Percentiles rank a stretch among this genome's conserved stretches.
phyloP scores from a whole-genome alignment of 352 stramenopile species.

The Phytophthora tentaculata region DNA sequence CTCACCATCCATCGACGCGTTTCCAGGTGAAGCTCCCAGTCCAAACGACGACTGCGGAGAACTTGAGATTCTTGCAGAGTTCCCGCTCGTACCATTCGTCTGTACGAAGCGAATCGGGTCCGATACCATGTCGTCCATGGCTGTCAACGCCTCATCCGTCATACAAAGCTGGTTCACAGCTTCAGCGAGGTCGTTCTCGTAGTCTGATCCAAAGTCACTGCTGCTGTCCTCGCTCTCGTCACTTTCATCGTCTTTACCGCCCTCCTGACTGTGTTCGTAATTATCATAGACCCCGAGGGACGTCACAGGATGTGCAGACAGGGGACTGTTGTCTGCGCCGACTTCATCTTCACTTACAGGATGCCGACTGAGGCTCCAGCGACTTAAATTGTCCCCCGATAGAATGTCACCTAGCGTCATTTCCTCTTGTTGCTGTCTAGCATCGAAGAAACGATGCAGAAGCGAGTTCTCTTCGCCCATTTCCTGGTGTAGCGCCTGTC shows the following conservation, averaged over 20 bases:
- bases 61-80: slow-evolving; percentile 45
- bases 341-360: slow-evolving; percentile 15
- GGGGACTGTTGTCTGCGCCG: slow-evolving; percentile 5
- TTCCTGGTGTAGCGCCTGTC: slow-evolving; percentile 59
- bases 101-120: slow-evolving; percentile 56
- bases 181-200: slow-evolving; percentile 74
- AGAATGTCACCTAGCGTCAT: slow-evolving; percentile 23
- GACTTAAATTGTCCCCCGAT: slow-evolving; percentile 28
- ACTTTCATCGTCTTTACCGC: slow-evolving; percentile 16
- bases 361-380: slow-evolving; percentile 20
- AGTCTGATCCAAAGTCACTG: slow-evolving; percentile 67
- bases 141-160: slow-evolving; percentile 59
- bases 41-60: slow-evolving; percentile 77
- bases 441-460: slow-evolving; percentile 58
- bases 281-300: slow-evolving; percentile 16
- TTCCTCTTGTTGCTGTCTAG: slow-evolving; percentile 12
- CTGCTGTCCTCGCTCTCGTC: slow-evolving; percentile 36
- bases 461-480: slow-evolving; percentile 61
- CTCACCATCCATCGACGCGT: slow-evolving; percentile 73
- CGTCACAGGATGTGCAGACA: slow-evolving; percentile 5
- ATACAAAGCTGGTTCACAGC: slow-evolving; percentile 76
- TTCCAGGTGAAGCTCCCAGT: slow-evolving; percentile 64
- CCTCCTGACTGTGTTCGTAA: slow-evolving; percentile 28
- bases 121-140: slow-evolving; percentile 61
- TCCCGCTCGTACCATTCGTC: slow-evolving; percentile 27